Evolutionary conservation across 371 early-diverging fungal species (phyloP).

Genomic region (Mortierella sp.): DNA sequence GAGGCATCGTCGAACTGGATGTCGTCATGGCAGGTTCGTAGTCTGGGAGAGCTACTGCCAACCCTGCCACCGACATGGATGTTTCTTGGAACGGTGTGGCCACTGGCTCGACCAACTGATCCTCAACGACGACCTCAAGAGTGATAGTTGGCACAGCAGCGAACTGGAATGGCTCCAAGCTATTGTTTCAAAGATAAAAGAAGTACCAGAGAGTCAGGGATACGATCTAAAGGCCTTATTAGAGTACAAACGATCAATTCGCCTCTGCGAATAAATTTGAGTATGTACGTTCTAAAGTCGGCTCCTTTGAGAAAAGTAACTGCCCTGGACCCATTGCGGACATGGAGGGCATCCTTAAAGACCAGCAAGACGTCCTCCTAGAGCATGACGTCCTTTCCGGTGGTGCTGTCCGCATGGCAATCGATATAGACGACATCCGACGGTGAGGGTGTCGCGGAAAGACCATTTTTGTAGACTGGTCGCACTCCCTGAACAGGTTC

Average conservation of each 20-base stretch:
- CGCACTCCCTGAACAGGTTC: neutral
- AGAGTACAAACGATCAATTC: too few species aligned
- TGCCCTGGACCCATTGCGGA: neutral
- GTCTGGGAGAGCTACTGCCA: neutral
- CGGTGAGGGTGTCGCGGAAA: neutral
- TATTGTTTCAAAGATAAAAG: neutral
- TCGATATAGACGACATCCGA: neutral
- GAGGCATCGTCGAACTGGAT: neutral
- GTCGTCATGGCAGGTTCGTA: neutral
- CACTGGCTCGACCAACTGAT: neutral
- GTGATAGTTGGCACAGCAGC: neutral
- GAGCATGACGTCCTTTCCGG: neutral
- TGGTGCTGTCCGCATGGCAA: neutral
- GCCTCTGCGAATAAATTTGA: neutral
- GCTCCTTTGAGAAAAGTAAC: neutral
- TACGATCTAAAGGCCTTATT: too few species aligned
- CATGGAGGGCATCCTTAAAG: neutral
- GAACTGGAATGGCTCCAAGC: neutral
- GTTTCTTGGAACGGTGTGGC: neutral
- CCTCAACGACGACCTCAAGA: neutral
- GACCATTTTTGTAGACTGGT: constrained; percentile 7
- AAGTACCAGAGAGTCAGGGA: too few species aligned
- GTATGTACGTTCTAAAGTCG: neutral
- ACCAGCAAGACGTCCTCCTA: neutral
- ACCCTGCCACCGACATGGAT: neutral